Evolutionary conservation across 176 grass and related monocot genomes (phyloP).

Genomic region (Lolium perenne): DNA sequence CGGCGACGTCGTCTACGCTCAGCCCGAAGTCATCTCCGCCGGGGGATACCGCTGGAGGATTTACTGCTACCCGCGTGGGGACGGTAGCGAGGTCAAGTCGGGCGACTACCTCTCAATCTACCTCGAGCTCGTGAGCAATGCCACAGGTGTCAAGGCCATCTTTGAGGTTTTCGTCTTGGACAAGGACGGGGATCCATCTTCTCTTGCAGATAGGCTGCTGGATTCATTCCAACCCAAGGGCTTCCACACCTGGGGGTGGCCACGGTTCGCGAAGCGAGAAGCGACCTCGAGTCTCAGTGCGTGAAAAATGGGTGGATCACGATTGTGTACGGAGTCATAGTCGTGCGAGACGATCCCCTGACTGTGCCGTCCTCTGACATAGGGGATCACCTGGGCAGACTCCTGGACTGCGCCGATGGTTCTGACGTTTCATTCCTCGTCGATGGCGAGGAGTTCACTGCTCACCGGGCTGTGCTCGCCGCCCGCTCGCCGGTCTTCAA

Average conservation of each 20-base stretch:
- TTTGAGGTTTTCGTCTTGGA: conserved; percentile 30
- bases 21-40: neutral
- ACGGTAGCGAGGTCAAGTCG: neutral
- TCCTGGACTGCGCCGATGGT: conserved; percentile 21
- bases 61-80: conserved; percentile 3
- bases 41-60: conserved; percentile 41
- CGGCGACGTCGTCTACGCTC: neutral
- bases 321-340: conserved; percentile 19
- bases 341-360: neutral
- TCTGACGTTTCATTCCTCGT: conserved; percentile 36
- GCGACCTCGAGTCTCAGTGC: conserved; percentile 24
- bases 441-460: conserved; percentile 6
- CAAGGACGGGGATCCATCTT: neutral
- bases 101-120: conserved; percentile 6
- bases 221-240: accelerated
- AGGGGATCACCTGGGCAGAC: conserved; percentile 22
- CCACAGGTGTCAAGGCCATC: neutral
- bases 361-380: conserved; percentile 23
- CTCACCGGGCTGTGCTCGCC: conserved; percentile 37
- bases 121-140: neutral
- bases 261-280: neutral
- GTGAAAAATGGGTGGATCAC: conserved; percentile 7
- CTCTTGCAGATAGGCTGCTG: neutral
- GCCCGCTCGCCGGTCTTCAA: conserved; percentile 43
- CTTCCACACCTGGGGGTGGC: neutral